These are phyloP conservation scores for Pseudisothecium myosuroides DNA, from an alignment of 225 moss, liverwort and hornwort genomes.

Conservation along the genomic window DNA sequence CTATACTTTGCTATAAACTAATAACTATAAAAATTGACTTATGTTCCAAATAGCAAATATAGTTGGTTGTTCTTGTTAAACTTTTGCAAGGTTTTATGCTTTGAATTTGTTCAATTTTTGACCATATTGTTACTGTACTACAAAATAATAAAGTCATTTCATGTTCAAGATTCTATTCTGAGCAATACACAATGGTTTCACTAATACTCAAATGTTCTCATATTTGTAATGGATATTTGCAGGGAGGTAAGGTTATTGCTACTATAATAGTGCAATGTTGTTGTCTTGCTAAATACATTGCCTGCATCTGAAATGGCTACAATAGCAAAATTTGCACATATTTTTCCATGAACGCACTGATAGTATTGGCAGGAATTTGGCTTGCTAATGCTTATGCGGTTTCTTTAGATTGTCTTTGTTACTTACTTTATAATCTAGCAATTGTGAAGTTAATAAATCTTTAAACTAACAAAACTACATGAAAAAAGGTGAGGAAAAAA, in stretches of 20 bases:
- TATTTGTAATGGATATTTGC: too few species aligned
- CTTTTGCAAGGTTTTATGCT: not conserved
- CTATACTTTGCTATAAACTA: not conserved
- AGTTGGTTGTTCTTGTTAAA: not conserved
- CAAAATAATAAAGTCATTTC: too few species aligned
- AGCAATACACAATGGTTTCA: too few species aligned
- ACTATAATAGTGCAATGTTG: not conserved
- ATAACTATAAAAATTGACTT: not conserved
- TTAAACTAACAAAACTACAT: not conserved
- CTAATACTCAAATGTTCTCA: too few species aligned
- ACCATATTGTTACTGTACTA: not conserved
- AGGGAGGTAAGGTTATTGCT: too few species aligned
- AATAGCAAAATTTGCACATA: not conserved
- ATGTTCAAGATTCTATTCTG: too few species aligned
- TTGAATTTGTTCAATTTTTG: not conserved
- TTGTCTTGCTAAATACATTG: not conserved
- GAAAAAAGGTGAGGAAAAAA: too few species aligned
- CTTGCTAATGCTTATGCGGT: not conserved
- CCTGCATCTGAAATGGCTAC: not conserved
- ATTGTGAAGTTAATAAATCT: not conserved
- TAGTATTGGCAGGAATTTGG: not conserved
- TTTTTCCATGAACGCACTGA: not conserved
- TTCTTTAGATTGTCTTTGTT: not conserved
- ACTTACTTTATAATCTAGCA: not conserved
- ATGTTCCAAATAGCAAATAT: not conserved